Conservation (phyloP, 345 rosid species). For the Gossypioides kirkii region DNA sequence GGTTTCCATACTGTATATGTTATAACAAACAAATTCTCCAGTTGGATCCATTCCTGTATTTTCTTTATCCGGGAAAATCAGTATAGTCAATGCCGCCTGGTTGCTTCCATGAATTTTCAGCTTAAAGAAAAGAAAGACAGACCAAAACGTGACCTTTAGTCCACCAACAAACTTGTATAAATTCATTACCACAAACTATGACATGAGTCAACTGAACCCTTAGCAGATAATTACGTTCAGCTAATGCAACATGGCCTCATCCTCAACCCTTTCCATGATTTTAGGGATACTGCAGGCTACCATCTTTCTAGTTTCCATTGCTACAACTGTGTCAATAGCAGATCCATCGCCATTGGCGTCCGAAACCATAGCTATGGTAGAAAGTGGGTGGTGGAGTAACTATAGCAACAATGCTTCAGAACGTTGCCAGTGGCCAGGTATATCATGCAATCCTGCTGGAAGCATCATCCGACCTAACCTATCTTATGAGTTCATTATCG, state of each 20-base stretch:
- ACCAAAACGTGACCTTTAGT: too few species aligned
- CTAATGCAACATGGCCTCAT: not conserved
- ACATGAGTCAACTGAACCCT: not conserved
- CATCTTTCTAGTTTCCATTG: not conserved
- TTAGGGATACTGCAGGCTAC: not conserved
- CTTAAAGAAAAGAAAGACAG: too few species aligned
- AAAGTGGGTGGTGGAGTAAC: conserved; percentile 4
- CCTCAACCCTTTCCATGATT: not conserved
- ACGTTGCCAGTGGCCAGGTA: not conserved
- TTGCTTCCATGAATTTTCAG: too few species aligned
- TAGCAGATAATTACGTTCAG: not conserved
- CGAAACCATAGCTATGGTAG: not conserved
- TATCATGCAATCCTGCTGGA: not conserved
- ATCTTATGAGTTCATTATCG: not conserved
- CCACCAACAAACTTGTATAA: too few species aligned
- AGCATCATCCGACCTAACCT: not conserved
- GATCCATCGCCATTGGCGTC: not conserved
- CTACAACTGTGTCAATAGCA: not conserved
- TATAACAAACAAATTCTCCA: too few species aligned
- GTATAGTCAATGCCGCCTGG: too few species aligned
- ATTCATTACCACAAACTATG: too few species aligned
- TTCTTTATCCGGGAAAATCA: too few species aligned
- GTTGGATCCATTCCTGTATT: too few species aligned
- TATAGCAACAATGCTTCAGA: not conserved
- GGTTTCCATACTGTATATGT: too few species aligned